Evolutionary conservation across 441 rosid species (phyloP).

Genomic region (Theobroma grandiflorum): DNA sequence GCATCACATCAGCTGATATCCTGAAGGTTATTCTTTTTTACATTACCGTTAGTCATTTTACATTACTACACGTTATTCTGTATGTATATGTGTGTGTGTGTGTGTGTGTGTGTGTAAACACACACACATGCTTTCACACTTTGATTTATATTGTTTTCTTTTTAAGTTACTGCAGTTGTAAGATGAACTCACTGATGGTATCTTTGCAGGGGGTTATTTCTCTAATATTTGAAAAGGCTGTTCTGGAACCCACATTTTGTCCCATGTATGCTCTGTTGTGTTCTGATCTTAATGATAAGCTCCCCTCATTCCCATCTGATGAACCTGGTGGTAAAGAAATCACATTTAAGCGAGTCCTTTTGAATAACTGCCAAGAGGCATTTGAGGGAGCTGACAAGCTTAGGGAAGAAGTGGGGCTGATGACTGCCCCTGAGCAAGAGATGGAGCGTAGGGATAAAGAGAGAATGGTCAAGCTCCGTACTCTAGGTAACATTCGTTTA

Average conservation of each 20-base stretch:
- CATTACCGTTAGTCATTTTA: background rate
- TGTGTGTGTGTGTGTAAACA: background rate
- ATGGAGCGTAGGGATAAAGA: slow-evolving; percentile 87
- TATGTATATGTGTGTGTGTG: background rate
- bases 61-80: background rate
- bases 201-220: slow-evolving; percentile 74
- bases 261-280: slow-evolving; percentile 91
- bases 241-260: slow-evolving; percentile 94
- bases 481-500: slow-evolving; percentile 86
- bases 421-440: slow-evolving; percentile 82
- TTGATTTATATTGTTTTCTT: background rate
- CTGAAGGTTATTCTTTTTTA: slow-evolving; percentile 51
- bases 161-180: background rate
- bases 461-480: slow-evolving; percentile 73
- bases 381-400: slow-evolving; percentile 86
- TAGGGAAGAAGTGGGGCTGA: slow-evolving; percentile 74
- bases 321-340: slow-evolving; percentile 87
- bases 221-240: slow-evolving; percentile 88
- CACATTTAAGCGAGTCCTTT: slow-evolving; percentile 81
- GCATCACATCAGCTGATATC: slow-evolving; percentile 76
- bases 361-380: slow-evolving; percentile 88
- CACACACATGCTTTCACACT: background rate
- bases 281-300: slow-evolving; percentile 76
- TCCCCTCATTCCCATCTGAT: slow-evolving; percentile 82
- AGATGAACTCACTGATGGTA: background rate